Evolutionary conservation across 768 basidiomycete genomes (phyloP).

Genomic region (Collybiopsis luxurians): DNA sequence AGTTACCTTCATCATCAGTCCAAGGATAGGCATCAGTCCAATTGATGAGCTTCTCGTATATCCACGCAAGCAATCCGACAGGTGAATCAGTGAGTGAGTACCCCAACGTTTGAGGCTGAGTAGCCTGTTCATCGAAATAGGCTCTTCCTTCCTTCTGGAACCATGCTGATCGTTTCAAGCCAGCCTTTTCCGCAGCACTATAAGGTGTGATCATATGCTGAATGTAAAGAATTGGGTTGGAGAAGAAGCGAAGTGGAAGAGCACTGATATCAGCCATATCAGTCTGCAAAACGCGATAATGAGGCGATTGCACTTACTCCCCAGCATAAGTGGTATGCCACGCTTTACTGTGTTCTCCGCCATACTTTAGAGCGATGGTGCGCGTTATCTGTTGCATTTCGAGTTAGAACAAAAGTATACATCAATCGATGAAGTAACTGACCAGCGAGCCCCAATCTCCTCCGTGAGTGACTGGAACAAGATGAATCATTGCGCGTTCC

Average conservation of each 20-base stretch:
- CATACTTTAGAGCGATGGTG: conserved; percentile 18
- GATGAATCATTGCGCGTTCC: background rate
- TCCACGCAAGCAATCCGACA: conserved; percentile 35
- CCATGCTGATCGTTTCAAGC: background rate
- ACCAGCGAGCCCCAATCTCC: background rate
- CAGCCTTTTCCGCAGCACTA: conserved; percentile 10
- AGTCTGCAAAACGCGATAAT: background rate
- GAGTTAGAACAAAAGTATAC: background rate
- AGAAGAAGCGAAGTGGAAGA: background rate
- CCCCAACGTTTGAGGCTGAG: conserved; percentile 33
- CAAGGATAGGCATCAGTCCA: conserved; percentile 40
- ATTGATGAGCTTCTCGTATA: conserved; percentile 29
- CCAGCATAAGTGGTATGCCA: conserved; percentile 26
- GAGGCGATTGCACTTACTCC: conserved; percentile 15
- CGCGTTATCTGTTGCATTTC: conserved; percentile 20
- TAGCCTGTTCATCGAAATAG: conserved; percentile 24
- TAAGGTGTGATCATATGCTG: conserved; percentile 25
- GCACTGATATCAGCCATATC: background rate
- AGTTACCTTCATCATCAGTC: conserved; percentile 42
- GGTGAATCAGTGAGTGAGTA: conserved; percentile 42
- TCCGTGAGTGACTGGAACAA: background rate
- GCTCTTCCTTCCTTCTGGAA: conserved; percentile 15
- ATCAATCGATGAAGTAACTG: background rate
- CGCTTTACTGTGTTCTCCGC: conserved; percentile 25
- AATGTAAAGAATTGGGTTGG: conserved; percentile 16